phyloP scores from a whole-genome alignment of 495 filamentous ascomycete species.

The Penicillium verhagenii region DNA sequence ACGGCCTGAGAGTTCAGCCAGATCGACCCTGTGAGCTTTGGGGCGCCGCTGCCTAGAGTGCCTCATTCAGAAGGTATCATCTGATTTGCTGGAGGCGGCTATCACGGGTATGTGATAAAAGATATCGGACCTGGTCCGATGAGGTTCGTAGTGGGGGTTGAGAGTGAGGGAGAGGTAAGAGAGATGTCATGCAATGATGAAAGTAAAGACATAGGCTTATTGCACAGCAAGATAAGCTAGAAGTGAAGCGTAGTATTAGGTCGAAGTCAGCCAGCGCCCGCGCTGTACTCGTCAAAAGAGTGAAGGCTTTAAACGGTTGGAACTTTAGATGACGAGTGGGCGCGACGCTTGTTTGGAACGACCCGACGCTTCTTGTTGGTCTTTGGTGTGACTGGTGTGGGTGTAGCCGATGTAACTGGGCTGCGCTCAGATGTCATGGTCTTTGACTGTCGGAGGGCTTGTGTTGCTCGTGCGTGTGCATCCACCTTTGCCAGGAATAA shows the following conservation, averaged over 20 bases:
- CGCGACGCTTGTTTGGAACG: conserved; percentile 32
- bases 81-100: conserved; percentile 13
- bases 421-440: conserved; percentile 33
- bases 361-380: conserved; percentile 40
- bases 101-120: conserved; percentile 20
- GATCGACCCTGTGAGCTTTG: neutral
- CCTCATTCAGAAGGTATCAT: too few species aligned
- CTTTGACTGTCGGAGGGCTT: conserved; percentile 41
- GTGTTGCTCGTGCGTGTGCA: conserved; percentile 45
- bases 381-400: conserved; percentile 23
- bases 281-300: conserved; percentile 13
- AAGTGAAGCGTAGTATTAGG: conserved; percentile 12
- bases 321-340: conserved; percentile 33
- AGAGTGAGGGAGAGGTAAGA: neutral
- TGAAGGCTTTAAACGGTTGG: conserved; percentile 1
- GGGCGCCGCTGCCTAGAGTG: too few species aligned
- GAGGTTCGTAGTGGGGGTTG: conserved; percentile 11
- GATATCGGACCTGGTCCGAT: neutral
- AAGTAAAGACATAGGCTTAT: neutral
- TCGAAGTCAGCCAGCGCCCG: conserved; percentile 20
- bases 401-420: neutral
- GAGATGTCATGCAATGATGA: neutral
- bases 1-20: neutral
- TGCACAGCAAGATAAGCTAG: conserved; percentile 9
- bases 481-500: conserved; percentile 48